phyloP scores from a whole-genome alignment of 2,329 filamentous ascomycete species.

The Myotisia sp. region DNA sequence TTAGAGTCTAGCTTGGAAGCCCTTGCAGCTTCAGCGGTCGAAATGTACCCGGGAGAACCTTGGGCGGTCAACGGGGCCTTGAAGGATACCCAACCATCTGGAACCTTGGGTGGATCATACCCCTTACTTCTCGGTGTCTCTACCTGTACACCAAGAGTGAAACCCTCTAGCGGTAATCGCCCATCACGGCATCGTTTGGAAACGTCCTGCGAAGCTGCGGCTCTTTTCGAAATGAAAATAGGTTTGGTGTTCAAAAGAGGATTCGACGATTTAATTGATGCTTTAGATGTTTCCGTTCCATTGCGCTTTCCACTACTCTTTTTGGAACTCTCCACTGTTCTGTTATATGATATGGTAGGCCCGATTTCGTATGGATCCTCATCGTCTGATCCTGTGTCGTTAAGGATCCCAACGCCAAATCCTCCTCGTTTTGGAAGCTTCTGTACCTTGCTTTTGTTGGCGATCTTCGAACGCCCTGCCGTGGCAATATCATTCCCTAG shows the following conservation, averaged over 20 bases:
- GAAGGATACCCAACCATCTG: conserved; percentile 54
- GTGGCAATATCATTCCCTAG: conserved; percentile 19
- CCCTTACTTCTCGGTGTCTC: conserved; percentile 27
- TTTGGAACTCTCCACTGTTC: conserved; percentile 65
- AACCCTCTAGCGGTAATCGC: conserved; percentile 63
- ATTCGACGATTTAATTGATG: conserved; percentile 42
- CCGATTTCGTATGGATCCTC: conserved; percentile 90
- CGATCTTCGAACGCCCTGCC: conserved; percentile 21
- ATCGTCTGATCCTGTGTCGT: conserved; percentile 87
- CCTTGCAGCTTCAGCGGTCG: conserved; percentile 64
- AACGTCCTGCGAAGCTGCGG: conserved; percentile 27
- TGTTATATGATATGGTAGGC: conserved; percentile 77
- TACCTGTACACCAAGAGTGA: conserved; percentile 50
- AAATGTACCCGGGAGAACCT: conserved; percentile 38
- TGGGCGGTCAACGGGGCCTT: conserved; percentile 29
- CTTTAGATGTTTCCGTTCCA: conserved; percentile 20
- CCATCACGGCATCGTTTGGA: conserved; percentile 68
- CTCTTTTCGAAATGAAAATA: conserved; percentile 60
- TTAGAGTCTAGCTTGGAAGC: conserved; percentile 60
- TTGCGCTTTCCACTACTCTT: conserved; percentile 54
- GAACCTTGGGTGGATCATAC: conserved; percentile 31
- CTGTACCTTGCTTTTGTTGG: conserved; percentile 29
- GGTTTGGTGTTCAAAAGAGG: conserved; percentile 53
- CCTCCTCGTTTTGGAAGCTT: conserved; percentile 47
- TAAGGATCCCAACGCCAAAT: conserved; percentile 77